Evolutionary conservation across 352 stramenopile species (phyloP).

Genomic region (Elongisporangium senticosum): DNA sequence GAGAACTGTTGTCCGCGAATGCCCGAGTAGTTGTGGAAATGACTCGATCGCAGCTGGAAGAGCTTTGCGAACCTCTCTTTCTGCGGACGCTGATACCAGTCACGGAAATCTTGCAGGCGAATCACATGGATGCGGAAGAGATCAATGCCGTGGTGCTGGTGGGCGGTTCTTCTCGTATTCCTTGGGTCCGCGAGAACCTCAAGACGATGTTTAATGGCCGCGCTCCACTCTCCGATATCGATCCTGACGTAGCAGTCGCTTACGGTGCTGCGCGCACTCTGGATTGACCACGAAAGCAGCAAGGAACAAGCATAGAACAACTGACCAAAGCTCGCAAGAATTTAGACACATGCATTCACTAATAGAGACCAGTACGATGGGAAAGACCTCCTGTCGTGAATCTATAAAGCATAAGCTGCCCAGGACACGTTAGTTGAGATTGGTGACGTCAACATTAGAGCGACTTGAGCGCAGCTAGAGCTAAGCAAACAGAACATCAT

Average conservation of each 20-base stretch:
- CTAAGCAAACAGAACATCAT: slow-evolving; percentile 7
- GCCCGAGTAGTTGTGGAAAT: slow-evolving; percentile 16
- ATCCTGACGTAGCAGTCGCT: slow-evolving; percentile 64
- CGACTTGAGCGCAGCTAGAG: slow-evolving; percentile 20
- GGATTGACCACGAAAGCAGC: slow-evolving; percentile 15
- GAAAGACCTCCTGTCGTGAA: neutral
- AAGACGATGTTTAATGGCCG: slow-evolving; percentile 41
- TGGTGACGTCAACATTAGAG: slow-evolving; percentile 11
- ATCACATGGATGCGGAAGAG: slow-evolving; percentile 48
- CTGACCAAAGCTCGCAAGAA: neutral
- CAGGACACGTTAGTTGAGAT: neutral
- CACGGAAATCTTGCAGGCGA: slow-evolving; percentile 39
- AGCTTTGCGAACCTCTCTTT: slow-evolving; percentile 37
- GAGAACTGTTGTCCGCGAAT: neutral
- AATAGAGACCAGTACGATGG: neutral
- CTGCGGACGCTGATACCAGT: slow-evolving; percentile 51
- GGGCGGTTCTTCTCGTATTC: slow-evolving; percentile 47
- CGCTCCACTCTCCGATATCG: slow-evolving; percentile 43
- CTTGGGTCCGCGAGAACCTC: slow-evolving; percentile 45
- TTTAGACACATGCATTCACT: neutral
- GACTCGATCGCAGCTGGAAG: slow-evolving; percentile 43
- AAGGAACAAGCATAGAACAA: neutral
- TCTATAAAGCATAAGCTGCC: neutral
- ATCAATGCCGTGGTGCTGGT: slow-evolving; percentile 58
- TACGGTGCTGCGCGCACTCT: slow-evolving; percentile 51